phyloP scores from a whole-genome alignment of 169 alveolate genomes.

The Cryptosporidium parvum region DNA sequence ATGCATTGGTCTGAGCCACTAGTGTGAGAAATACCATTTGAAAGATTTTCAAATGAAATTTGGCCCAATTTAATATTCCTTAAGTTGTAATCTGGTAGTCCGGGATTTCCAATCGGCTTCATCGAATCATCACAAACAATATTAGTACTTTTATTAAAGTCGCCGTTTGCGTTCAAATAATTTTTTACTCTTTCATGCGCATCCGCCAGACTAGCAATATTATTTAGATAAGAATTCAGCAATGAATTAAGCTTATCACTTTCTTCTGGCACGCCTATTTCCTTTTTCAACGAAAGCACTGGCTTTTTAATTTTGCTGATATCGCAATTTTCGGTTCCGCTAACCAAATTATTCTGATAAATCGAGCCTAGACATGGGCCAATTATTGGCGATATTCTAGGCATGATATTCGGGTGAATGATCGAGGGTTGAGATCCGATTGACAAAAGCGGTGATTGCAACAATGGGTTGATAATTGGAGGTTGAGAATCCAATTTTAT shows the following conservation, averaged over 20 bases:
- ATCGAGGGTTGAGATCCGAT: conserved; percentile 13
- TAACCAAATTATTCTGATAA: background rate
- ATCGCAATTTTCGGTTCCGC: background rate
- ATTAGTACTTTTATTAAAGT: background rate
- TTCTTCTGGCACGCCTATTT: background rate
- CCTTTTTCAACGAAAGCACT: background rate
- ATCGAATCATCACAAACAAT: background rate
- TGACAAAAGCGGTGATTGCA: conserved; percentile 19
- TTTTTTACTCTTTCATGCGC: conserved; percentile 38
- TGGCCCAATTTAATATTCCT: background rate
- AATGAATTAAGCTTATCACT: conserved; percentile 25
- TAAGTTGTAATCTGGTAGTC: conserved; percentile 1
- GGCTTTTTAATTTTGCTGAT: background rate
- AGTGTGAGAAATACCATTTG: conserved; percentile 6
- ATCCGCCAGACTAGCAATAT: conserved; percentile 23
- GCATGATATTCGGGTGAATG: conserved; percentile 1
- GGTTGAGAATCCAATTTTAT: conserved; percentile 19
- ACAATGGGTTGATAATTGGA: conserved; percentile 13
- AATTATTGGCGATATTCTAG: conserved; percentile 26
- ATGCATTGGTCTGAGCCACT: background rate
- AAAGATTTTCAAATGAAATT: background rate
- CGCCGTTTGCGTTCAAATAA: background rate
- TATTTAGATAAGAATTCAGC: conserved; percentile 20
- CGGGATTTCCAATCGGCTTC: conserved; percentile 1
- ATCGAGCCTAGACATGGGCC: conserved; percentile 2